Percentiles rank a stretch among this genome's conserved stretches.
These are phyloP conservation scores for Blastocystis sp. DNA, from an alignment of 352 stramenopile species.

Conservation along the genomic window DNA sequence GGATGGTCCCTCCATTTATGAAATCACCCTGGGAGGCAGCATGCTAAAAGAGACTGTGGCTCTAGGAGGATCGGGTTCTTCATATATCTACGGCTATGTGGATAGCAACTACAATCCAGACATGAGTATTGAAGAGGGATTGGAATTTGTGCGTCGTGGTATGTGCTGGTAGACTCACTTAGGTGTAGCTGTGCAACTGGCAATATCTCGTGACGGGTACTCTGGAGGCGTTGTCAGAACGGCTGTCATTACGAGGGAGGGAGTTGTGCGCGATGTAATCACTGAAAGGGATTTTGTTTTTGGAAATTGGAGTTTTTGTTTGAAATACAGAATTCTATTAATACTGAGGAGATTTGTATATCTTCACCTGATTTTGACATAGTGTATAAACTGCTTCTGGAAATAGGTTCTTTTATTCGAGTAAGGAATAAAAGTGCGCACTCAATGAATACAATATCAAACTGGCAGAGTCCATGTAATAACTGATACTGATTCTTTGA, in stretches of 20 bases:
- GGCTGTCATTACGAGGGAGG: slow-evolving; percentile 34
- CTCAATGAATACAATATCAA: too few species aligned
- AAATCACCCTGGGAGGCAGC: slow-evolving; percentile 51
- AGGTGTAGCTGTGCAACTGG: slow-evolving; percentile 43
- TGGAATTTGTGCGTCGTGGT: slow-evolving; percentile 60
- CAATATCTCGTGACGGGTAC: slow-evolving; percentile 58
- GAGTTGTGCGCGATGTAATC: background rate
- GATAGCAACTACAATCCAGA: slow-evolving; percentile 58
- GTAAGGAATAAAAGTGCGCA: too few species aligned
- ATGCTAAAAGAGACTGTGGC: slow-evolving; percentile 24
- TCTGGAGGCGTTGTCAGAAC: slow-evolving; percentile 53
- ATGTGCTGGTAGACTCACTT: background rate
- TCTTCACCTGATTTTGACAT: too few species aligned
- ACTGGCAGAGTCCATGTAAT: too few species aligned
- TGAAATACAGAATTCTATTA: background rate
- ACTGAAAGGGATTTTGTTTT: slow-evolving; percentile 50
- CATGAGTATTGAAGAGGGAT: slow-evolving; percentile 46
- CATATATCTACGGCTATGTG: slow-evolving; percentile 62
- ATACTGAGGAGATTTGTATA: too few species aligned
- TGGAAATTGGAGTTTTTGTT: slow-evolving; percentile 39
- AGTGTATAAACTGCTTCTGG: too few species aligned
- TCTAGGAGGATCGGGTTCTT: slow-evolving; percentile 57
- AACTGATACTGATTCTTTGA: too few species aligned
- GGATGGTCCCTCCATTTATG: slow-evolving; percentile 53
- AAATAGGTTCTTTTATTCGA: too few species aligned